Percentiles rank a stretch among this genome's conserved stretches.
These are phyloP conservation scores for Cinnamomum micranthum DNA, from an alignment of 164 flowering plant species.

Conservation along the genomic window DNA sequence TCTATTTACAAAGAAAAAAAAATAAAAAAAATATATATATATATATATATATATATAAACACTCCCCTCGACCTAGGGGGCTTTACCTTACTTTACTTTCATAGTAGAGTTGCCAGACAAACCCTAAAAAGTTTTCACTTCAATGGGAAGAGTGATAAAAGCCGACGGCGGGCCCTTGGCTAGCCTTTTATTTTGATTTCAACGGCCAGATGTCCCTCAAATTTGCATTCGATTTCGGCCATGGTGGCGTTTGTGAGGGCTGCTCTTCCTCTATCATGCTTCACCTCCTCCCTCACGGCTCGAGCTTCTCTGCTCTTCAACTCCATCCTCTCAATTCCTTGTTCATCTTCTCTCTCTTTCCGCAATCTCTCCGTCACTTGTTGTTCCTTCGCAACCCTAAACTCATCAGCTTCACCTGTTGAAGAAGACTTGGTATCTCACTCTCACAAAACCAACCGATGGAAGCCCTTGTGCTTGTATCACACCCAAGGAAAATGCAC, in stretches of 20 bases:
- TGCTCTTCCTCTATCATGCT: background rate
- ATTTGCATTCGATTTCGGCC: background rate
- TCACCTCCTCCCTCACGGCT: background rate
- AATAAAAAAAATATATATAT: too few species aligned
- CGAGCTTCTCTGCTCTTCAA: background rate
- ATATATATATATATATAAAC: too few species aligned
- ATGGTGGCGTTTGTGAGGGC: background rate
- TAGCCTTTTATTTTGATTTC: too few species aligned
- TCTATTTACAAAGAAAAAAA: too few species aligned
- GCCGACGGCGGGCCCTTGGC: too few species aligned
- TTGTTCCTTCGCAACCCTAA: conserved; percentile 16
- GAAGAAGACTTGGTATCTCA: background rate
- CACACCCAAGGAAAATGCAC: conserved; percentile 79
- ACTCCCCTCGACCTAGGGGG: too few species aligned
- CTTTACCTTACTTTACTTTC: too few species aligned
- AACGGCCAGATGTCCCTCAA: too few species aligned
- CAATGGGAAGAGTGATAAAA: too few species aligned
- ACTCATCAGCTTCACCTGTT: conserved; percentile 4
- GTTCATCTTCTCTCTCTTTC: conserved; percentile 3
- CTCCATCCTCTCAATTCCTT: background rate
- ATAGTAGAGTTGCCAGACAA: too few species aligned
- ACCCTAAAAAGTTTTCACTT: too few species aligned
- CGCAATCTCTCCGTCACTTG: background rate
- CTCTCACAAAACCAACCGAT: conserved; percentile 16
- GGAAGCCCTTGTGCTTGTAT: conserved; percentile 84